These are phyloP conservation scores for Dryadomyces quercus-mongolicae DNA, from an alignment of 2,329 filamentous ascomycete species.

Conservation along the genomic window DNA sequence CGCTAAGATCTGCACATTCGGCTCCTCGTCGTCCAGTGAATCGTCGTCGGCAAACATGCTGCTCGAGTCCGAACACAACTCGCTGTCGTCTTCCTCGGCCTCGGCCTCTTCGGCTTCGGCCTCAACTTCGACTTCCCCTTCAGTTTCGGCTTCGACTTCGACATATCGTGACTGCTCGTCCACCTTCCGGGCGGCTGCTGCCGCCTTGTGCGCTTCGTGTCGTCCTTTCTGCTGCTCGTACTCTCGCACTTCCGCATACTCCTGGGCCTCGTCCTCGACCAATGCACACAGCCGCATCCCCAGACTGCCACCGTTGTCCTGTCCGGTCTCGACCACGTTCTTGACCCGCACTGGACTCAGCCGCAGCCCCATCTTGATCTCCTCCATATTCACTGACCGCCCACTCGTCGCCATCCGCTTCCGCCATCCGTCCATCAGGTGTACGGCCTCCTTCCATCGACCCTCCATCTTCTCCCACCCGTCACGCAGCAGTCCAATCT, in stretches of 20 bases:
- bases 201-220: not conserved
- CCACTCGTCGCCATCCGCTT: slow-evolving; percentile 63
- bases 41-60: slow-evolving; percentile 33
- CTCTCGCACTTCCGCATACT: slow-evolving; percentile 13
- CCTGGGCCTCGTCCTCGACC: slow-evolving; percentile 15
- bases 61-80: slow-evolving; percentile 20
- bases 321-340: slow-evolving; percentile 34
- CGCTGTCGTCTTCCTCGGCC: slow-evolving; percentile 15
- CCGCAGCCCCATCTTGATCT: slow-evolving; percentile 55
- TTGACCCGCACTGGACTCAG: slow-evolving; percentile 46
- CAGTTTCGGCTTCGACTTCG: too few relatives aligned
- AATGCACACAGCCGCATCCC: slow-evolving; percentile 24
- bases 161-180: slow-evolving; percentile 14
- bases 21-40: slow-evolving; percentile 26
- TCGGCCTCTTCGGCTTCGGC: slow-evolving; percentile 15
- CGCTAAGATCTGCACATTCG: slow-evolving; percentile 31
- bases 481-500: slow-evolving; percentile 69
- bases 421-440: slow-evolving; percentile 87
- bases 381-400: slow-evolving; percentile 55
- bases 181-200: not conserved
- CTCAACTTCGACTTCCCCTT: too few relatives aligned
- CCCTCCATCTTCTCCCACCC: slow-evolving; percentile 92
- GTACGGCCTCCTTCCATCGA: slow-evolving; percentile 79
- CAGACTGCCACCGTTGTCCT: slow-evolving; percentile 14
- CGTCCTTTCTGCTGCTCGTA: slow-evolving; percentile 11